Percentiles rank a stretch among this genome's conserved stretches.
Evolutionary conservation across 768 basidiomycete genomes (phyloP).

Genomic region (Boletales sp.): DNA sequence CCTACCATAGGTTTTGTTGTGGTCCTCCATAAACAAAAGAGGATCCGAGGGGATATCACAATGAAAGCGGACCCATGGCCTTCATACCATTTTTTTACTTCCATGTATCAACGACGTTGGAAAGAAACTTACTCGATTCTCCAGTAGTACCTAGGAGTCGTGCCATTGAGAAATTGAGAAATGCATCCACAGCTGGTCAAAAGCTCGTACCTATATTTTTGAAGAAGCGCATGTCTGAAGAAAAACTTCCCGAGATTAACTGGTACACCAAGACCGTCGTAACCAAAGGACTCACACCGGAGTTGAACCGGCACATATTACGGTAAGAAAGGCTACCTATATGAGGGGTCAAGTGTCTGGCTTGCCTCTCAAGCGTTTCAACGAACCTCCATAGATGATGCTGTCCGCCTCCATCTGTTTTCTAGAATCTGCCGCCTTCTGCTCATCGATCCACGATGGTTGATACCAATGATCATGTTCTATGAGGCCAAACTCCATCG

Average conservation of each 20-base stretch:
- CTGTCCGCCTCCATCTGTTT: slow-evolving; percentile 47
- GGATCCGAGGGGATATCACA: slow-evolving; percentile 51
- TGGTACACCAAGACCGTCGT: neutral
- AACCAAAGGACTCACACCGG: slow-evolving; percentile 43
- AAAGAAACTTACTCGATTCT: slow-evolving; percentile 22
- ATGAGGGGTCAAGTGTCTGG: neutral
- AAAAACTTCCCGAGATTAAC: slow-evolving; percentile 41
- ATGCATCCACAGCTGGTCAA: neutral
- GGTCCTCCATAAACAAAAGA: slow-evolving; percentile 52
- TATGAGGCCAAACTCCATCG: slow-evolving; percentile 57
- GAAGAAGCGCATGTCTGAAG: slow-evolving; percentile 34
- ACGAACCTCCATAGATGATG: slow-evolving; percentile 49
- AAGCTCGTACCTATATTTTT: slow-evolving; percentile 27
- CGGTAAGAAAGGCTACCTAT: slow-evolving; percentile 40
- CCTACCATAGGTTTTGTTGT: slow-evolving; percentile 52
- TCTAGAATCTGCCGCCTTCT: slow-evolving; percentile 48
- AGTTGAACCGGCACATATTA: slow-evolving; percentile 78
- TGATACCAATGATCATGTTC: slow-evolving; percentile 64
- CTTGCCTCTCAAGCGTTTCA: neutral
- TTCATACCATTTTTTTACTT: slow-evolving; percentile 13
- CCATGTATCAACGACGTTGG: slow-evolving; percentile 36
- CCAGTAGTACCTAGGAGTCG: slow-evolving; percentile 25
- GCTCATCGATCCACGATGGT: slow-evolving; percentile 71
- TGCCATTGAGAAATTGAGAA: neutral
- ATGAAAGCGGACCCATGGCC: slow-evolving; percentile 51